Base-by-base conservation (phyloP, 192 early-diverging fungal genomes). In the Dispira simplex region DNA sequence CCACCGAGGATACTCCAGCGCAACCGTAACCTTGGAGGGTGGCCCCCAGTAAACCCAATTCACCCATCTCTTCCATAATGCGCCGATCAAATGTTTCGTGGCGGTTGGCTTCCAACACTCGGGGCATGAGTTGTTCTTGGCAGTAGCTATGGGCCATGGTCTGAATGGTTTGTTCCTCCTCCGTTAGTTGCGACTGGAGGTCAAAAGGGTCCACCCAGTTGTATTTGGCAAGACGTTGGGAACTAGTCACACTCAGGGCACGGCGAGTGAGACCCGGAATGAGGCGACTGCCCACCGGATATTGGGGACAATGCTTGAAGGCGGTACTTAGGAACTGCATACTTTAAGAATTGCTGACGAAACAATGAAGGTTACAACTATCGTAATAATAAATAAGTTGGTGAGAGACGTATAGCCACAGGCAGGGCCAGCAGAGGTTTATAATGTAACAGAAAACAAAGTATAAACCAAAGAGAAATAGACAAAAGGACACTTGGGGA, bases 1-100 rank as follows among this genome's bases (percentile, higher is more conserved):
- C 93, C 28, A 98, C 94, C 20, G 89, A 92, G 1, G 95, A 98
- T 43, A 97, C 92, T 47, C 95, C 95, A 25, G 95, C 86, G 64
- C 92, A 97, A n/a, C 89, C 95, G 69, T 95, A 95, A 11, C 92
- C 95, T 39, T 95, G 75, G 72, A 98, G 93, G 5, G 92, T 97
- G 11, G 93, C 81, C 10, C 95, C 95, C 21, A 98, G 77, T 64
- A 98, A 77, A 48, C 95, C 95, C 52, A 95, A 68, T 67, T 86
- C 81, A 57, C 95, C 94, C 90, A 98, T 88, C 71, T 98, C 95
- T 63, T 70, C 74, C 83, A 97, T 82, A 62, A 98, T 96, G 65
- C 90, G 80, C 26, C 83, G 71, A 75, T 98, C 91, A 67, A 97
- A 96, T 23, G 74, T 77, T 74, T 98, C 92, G 53, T 86, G 73